These are phyloP conservation scores for Botrytis fragariae DNA, from an alignment of 2,329 filamentous ascomycete genomes.

Conservation along the genomic window DNA sequence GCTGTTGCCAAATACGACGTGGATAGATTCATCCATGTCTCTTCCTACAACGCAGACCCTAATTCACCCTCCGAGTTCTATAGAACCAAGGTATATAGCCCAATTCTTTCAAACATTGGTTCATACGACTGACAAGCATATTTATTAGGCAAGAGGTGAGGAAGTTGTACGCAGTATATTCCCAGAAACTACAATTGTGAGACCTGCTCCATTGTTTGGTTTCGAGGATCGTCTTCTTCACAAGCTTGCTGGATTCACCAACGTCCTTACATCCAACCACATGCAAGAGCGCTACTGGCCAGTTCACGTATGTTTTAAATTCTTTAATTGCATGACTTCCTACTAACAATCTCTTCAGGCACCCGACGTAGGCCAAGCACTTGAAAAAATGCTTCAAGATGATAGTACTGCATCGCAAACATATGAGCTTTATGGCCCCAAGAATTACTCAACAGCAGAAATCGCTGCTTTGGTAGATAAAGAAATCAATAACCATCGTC, in stretches of 20 bases:
- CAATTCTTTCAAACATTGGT: neutral
- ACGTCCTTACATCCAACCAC: conserved; percentile 86
- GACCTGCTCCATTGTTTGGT: conserved; percentile 89
- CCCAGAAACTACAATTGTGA: conserved; percentile 94
- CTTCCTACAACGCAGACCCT: conserved; percentile 83
- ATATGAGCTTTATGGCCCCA: conserved; percentile 91
- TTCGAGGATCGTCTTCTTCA: conserved; percentile 92
- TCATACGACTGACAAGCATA: neutral
- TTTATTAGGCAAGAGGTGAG: conserved; percentile 68
- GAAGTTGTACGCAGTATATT: conserved; percentile 82
- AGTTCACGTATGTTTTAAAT: conserved; percentile 64
- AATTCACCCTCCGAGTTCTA: conserved; percentile 86
- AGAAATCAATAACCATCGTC: conserved; percentile 86
- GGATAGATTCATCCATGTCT: conserved; percentile 94
- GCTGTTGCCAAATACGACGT: conserved; percentile 97
- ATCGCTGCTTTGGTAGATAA: conserved; percentile 84
- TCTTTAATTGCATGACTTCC: neutral
- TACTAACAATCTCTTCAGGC: conserved; percentile 49
- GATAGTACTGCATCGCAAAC: conserved; percentile 88
- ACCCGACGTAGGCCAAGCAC: conserved; percentile 83
- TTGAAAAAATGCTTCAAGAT: conserved; percentile 88
- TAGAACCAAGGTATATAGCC: conserved; percentile 65
- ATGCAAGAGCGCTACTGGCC: conserved; percentile 90
- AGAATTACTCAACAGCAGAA: conserved; percentile 84
- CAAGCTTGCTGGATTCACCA: conserved; percentile 75